These are phyloP conservation scores for Apiotrichum veenhuisii DNA, from an alignment of 1,284 basidiomycete genomes.

Conservation along the genomic window DNA sequence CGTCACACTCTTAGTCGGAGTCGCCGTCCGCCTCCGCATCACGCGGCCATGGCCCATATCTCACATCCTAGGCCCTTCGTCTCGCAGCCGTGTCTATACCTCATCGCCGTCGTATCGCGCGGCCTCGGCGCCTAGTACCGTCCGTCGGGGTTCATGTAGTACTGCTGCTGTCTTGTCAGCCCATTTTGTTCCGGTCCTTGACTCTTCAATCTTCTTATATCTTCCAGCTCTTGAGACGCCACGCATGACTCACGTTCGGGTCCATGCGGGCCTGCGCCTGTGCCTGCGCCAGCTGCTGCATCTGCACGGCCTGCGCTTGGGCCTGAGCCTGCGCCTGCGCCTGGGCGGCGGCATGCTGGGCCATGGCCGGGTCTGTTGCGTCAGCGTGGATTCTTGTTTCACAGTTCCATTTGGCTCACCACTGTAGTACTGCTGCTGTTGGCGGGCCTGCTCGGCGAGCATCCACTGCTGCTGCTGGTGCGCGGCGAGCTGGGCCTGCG, in stretches of 20 bases:
- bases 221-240: background rate
- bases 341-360: constrained; percentile 18
- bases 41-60: too few relatives aligned
- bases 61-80: too few relatives aligned
- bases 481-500: constrained; percentile 37
- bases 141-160: constrained; percentile 33
- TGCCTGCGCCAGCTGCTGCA: constrained; percentile 28
- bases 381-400: background rate
- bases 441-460: constrained; percentile 22
- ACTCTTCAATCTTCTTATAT: too few relatives aligned
- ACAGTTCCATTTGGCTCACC: constrained; percentile 19
- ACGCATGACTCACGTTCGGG: constrained; percentile 24
- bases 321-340: constrained; percentile 46
- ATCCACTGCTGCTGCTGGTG: constrained; percentile 40
- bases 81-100: too few relatives aligned
- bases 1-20: too few relatives aligned
- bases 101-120: background rate
- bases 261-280: constrained; percentile 32
- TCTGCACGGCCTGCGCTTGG: constrained; percentile 33
- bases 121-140: constrained; percentile 14
- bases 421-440: constrained; percentile 34
- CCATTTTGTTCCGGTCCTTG: background rate
- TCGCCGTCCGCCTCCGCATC: too few relatives aligned
- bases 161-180: constrained; percentile 26
- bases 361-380: constrained; percentile 29